Percentiles rank a stretch among this genome's conserved stretches.
Conservation (phyloP, 768 basidiomycete species). For the Kwoniella shandongensis region DNA sequence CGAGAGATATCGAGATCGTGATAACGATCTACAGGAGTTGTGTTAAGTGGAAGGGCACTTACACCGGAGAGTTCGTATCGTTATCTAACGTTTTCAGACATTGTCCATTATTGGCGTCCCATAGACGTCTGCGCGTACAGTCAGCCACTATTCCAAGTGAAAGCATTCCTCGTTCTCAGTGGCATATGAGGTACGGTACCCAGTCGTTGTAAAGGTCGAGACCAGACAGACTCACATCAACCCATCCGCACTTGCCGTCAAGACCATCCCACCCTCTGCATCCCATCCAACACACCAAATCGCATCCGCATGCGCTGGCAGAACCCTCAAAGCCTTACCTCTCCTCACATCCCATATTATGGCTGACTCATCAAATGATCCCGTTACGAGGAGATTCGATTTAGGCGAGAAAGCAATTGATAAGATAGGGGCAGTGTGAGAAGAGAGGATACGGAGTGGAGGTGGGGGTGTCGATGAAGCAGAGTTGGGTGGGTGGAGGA, state of each 20-base stretch:
- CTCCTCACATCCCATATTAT: constrained; percentile 93
- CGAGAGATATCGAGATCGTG: background rate
- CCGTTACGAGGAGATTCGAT: constrained; percentile 86
- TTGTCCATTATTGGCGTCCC: constrained; percentile 96
- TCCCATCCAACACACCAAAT: constrained; percentile 93
- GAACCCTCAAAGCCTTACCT: constrained; percentile 78
- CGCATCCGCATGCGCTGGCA: constrained; percentile 96
- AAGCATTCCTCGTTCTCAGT: background rate
- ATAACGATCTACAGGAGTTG: too few species aligned
- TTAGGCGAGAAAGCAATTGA: constrained; percentile 88
- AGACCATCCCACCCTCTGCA: constrained; percentile 89
- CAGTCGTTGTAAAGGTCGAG: background rate
- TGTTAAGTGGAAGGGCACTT: constrained; percentile 57
- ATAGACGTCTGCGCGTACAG: constrained; percentile 70
- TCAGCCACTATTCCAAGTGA: background rate
- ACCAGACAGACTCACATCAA: constrained; percentile 69
- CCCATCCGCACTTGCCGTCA: constrained; percentile 94
- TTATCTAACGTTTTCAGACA: constrained; percentile 96
- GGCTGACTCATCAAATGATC: constrained; percentile 93
- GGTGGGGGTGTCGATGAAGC: constrained; percentile 17
- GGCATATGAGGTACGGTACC: too few species aligned
- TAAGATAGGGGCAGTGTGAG: constrained; percentile 92
- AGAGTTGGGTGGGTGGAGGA: constrained; percentile 18
- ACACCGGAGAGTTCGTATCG: constrained; percentile 86
- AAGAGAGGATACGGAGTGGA: constrained; percentile 67